A percentile compares a stretch with the other conserved stretches of the same genome.
Conservation (phyloP, 139 green algal species). For the Tetradesmus lagerheimii region DNA sequence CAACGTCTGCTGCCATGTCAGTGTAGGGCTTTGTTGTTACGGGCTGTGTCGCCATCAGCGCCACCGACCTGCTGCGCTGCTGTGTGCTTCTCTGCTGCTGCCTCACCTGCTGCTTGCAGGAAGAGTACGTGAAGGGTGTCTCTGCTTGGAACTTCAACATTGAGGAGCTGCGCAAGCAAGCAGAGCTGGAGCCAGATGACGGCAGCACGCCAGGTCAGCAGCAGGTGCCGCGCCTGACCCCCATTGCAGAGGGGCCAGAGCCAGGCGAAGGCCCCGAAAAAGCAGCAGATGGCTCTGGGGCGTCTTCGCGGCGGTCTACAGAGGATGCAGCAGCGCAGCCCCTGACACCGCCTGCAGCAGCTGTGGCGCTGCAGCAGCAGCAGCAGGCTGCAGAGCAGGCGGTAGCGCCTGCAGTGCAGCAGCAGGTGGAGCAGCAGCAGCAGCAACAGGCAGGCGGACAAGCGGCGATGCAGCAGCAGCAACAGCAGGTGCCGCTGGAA, state of each 20-base stretch:
- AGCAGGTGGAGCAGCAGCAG: slow-evolving; percentile 9
- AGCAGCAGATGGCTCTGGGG: background rate
- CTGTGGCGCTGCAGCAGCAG: background rate
- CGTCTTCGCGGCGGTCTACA: background rate
- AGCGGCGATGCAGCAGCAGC: background rate
- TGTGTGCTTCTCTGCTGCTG: background rate
- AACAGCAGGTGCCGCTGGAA: background rate
- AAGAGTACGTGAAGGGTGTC: slow-evolving; percentile 90
- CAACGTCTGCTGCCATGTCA: no score
- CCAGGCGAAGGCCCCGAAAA: slow-evolving; percentile 25
- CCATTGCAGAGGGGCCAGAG: slow-evolving; percentile 59
- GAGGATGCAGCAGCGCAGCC: slow-evolving; percentile 22
- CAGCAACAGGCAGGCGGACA: background rate
- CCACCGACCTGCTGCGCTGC: no score
- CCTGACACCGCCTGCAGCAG: background rate
- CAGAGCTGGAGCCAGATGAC: slow-evolving; percentile 67
- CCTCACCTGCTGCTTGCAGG: slow-evolving; percentile 64
- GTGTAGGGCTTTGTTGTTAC: no score
- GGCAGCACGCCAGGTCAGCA: slow-evolving; percentile 17
- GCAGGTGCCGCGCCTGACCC: slow-evolving; percentile 46
- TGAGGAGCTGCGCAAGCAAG: slow-evolving; percentile 85
- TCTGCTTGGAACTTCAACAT: slow-evolving; percentile 96
- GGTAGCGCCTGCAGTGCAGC: background rate
- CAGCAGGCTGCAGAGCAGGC: background rate
- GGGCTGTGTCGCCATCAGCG: no score